A percentile compares a stretch with the other conserved stretches of the same genome.
phyloP scores from a whole-genome alignment of 371 early-diverging fungal species.

The Quaeritorhiza haematococci region DNA sequence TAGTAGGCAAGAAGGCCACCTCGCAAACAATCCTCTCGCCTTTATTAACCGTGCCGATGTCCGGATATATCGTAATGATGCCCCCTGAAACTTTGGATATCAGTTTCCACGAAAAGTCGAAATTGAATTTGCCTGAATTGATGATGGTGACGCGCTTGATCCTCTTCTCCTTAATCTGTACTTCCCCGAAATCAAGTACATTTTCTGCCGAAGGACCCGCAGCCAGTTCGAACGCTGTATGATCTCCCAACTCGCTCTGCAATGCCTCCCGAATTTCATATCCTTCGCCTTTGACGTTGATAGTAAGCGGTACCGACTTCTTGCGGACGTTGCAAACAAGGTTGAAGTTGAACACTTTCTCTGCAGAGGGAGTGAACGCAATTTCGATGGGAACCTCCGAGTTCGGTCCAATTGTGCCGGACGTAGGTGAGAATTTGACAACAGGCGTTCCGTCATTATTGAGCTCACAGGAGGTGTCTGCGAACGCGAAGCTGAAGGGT shows the following conservation, averaged over 20 bases:
- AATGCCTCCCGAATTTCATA: conserved; percentile 46
- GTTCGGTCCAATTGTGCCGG: conserved; percentile 37
- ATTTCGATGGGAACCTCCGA: conserved; percentile 42
- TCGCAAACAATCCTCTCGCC: conserved; percentile 41
- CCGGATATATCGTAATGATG: conserved; percentile 31
- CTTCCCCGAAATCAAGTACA: conserved; percentile 45
- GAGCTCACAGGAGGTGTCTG: conserved; percentile 37
- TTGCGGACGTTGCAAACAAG: conserved; percentile 43
- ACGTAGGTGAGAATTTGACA: conserved; percentile 33
- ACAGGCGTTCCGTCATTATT: conserved; percentile 28
- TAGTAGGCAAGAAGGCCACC: conserved; percentile 34
- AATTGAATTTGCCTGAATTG: conserved; percentile 49
- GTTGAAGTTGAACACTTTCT: conserved; percentile 48
- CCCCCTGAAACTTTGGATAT: conserved; percentile 13
- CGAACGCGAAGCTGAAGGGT: conserved; percentile 45
- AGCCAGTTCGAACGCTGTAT: conserved; percentile 25
- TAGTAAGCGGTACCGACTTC: conserved; percentile 42
- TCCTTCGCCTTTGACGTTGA: conserved; percentile 54
- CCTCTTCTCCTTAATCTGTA: conserved; percentile 45
- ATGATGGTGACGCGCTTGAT: conserved; percentile 35
- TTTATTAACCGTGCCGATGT: conserved; percentile 41
- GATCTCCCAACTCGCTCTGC: conserved; percentile 36
- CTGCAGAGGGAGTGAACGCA: conserved; percentile 38
- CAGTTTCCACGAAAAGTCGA: conserved; percentile 48
- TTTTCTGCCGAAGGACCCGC: conserved; percentile 22